Base-by-base conservation (phyloP, 352 stramenopile genomes). In the Phytopythium mirpurense region DNA sequence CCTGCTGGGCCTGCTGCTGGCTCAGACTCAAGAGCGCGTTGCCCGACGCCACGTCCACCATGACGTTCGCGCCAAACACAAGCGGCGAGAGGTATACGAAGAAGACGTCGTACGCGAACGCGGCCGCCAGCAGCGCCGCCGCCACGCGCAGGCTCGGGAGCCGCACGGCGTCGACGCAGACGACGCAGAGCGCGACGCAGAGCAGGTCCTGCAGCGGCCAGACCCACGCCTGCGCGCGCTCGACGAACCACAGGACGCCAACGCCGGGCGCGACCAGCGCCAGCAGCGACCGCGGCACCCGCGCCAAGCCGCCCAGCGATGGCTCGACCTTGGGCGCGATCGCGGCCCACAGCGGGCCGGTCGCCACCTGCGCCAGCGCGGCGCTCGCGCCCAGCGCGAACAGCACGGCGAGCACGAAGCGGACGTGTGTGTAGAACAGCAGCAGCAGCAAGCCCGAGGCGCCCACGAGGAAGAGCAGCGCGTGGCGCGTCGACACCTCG, bases 81-180 rank as follows among this genome's bases (percentile, higher is more conserved):
- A 83, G 61, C 1, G 91, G 91, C 0, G 87, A 96, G 8, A 98
- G 54, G 70, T 97, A 97, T 29, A 97, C 89, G 68, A 97, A 97
- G 63, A 97, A 98, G 27, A 98, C 89, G 63, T 98, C 91, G 66
- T 98, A 98, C 46, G 93, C 71, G 63, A 97, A 97, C 1, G 91
- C 89, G 16, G 89, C 76, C 23, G 72, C 74, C 29, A 98, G 69
- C 18, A 98, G 60, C n/a, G 83, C 72, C 1, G 78, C 74, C 12
- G 83, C 89, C 8, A 97, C 88, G 43, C 77, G 70, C 23, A 98
- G 78, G 37, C 67, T 83, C 15, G 70, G 70, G 6, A 86, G 37
- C 41, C 92, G 87, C 19, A 97, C 90, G 15, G 89, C 74, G 36
- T 84, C 72, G 42, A 98, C 70, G 55, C 96, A 95, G 3, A 93